Evolutionary conservation across 1,139 yeast genomes (phyloP).

Genomic region (Blastobotrys apis): DNA sequence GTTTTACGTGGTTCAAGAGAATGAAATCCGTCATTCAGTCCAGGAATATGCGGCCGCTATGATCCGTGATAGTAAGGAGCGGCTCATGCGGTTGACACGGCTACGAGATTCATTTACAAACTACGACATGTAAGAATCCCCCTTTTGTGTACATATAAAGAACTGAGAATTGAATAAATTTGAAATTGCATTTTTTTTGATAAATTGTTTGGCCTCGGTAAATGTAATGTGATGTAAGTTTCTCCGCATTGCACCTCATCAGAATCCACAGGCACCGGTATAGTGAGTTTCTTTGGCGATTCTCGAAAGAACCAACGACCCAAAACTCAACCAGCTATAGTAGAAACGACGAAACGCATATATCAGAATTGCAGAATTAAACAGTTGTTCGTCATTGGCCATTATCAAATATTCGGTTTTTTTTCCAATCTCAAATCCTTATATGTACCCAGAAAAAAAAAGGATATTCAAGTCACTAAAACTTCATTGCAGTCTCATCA

Average conservation of each 20-base stretch:
- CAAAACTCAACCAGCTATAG: too few species aligned
- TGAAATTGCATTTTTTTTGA: neutral
- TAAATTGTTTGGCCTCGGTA: conserved; percentile 19
- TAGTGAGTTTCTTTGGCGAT: conserved; percentile 6
- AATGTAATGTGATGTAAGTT: conserved; percentile 20
- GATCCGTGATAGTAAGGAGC: conserved; percentile 32
- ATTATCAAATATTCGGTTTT: neutral
- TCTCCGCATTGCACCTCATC: conserved; percentile 18
- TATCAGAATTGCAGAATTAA: conserved; percentile 29
- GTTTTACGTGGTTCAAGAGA: conserved; percentile 34
- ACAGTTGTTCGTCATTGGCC: conserved; percentile 25
- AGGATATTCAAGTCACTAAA: too few species aligned
- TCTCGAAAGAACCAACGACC: conserved; percentile 18
- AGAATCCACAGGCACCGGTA: too few species aligned
- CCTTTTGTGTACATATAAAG: neutral
- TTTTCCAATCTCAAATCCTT: too few species aligned
- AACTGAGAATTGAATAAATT: neutral
- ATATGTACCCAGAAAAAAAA: too few species aligned
- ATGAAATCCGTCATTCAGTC: conserved; percentile 32
- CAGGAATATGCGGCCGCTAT: conserved; percentile 28
- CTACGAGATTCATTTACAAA: conserved; percentile 16
- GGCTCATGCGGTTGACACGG: conserved; percentile 37
- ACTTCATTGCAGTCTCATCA: too few species aligned
- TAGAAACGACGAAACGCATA: too few species aligned
- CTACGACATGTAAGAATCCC: neutral